Base-by-base conservation (phyloP, 140 eudicot species). In the Ambrosia hybrid region DNA sequence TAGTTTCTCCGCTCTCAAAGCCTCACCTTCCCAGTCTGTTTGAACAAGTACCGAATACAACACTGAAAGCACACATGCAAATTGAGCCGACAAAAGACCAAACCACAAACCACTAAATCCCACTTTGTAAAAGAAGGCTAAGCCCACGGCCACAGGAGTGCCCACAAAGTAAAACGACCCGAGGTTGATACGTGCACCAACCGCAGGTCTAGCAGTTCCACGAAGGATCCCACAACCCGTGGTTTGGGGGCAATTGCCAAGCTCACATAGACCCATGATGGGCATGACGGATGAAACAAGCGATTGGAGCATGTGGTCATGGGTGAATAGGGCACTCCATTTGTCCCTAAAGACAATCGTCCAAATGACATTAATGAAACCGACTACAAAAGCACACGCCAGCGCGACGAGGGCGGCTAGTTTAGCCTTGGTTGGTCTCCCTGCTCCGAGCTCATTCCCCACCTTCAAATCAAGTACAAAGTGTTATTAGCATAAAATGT, bases 211-310 rank as follows among this genome's bases (percentile, higher is more conserved):
- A n/a, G 98, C 97, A 0, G 94, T 86, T 75, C 97, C 98, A 60
- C 98, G 95, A 10, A 93, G 84, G 80, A 93, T 86, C 58, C 98
- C 98, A 34, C 98, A 93, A 14, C 98, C 98, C 0, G 97, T 93
- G 5, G 98, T 93, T 73, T 93, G 98, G 9, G 98, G 98, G 49
- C 96, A 93, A 84, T 93, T 93, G 2, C 98, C 98, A 1, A 93
- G 91, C 89, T 93, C 98, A 67, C 96, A 87, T 1, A 93, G 86
- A 3, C 98, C 98, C 84, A 93, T 85, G 53, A 93, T 77, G 17
- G 98, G 98, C 88, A 93, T 81, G 3, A 93, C 96, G 14, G 97
- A 89, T 53, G 97, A 88, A 36, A 90, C 96, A 1, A 93, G 76
- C 9, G 85, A 77, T 73, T 66, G 87, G 9, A 93, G 83, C 86